phyloP scores from a whole-genome alignment of 257 asterid genomes.

The Primulina tabacum region DNA sequence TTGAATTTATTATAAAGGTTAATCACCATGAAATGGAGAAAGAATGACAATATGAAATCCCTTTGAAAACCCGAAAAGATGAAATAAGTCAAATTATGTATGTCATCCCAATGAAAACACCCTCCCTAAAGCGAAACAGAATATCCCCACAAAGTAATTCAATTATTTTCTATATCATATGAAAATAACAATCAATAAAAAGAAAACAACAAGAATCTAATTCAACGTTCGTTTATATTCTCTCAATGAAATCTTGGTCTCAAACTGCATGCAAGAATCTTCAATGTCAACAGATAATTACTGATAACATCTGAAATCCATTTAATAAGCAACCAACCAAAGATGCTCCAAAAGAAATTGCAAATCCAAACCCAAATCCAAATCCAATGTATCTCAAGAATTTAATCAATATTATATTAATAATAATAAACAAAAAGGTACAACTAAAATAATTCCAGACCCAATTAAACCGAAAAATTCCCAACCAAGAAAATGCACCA shows the following conservation, averaged over 20 bases:
- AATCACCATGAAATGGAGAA: neutral
- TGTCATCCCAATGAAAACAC: constrained; percentile 2
- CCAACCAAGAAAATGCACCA: neutral
- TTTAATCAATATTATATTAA: neutral
- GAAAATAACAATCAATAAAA: neutral
- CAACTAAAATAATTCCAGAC: constrained; percentile 8
- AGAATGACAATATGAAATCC: neutral
- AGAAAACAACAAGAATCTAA: neutral
- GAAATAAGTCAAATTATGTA: neutral
- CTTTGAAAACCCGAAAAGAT: neutral
- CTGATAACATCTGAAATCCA: constrained; percentile 21
- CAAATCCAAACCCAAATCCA: neutral
- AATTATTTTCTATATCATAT: neutral
- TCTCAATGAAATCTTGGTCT: neutral
- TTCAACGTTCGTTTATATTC: neutral
- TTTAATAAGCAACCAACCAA: neutral
- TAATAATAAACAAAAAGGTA: neutral
- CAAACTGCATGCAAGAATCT: constrained; percentile 5
- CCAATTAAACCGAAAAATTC: constrained; percentile 10
- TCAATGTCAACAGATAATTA: constrained; percentile 9
- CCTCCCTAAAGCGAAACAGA: neutral
- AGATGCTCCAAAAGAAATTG: neutral
- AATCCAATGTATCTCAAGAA: neutral
- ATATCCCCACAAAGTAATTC: neutral
- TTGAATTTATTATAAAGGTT: neutral